phyloP scores from a whole-genome alignment of 1,284 basidiomycete species.

The Moniliella sp. region DNA sequence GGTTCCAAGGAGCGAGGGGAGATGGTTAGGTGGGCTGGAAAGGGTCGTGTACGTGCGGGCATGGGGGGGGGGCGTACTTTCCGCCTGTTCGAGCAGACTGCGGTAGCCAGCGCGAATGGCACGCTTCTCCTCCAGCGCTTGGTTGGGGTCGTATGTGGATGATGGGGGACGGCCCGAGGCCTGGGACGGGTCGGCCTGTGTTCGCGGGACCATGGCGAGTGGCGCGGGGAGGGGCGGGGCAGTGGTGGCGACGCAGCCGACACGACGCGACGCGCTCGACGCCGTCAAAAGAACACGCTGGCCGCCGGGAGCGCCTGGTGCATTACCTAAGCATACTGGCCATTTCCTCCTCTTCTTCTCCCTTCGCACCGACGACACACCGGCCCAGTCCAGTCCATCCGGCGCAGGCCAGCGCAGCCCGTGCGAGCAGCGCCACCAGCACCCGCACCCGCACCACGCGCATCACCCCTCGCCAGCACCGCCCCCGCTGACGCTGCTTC shows the following conservation, averaged over 20 bases:
- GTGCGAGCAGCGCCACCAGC: no score
- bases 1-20: not conserved
- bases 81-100: slow-evolving; percentile 7
- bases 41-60: no score
- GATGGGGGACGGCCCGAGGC: not conserved
- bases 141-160: slow-evolving; percentile 15
- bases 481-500: no score
- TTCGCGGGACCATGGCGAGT: not conserved
- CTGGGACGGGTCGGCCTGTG: not conserved
- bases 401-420: no score
- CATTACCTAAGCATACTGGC: no score
- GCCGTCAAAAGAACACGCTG: no score
- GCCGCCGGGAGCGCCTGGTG: no score
- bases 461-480: no score
- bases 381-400: no score
- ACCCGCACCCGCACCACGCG: no score
- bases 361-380: no score
- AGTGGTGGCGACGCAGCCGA: not conserved
- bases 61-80: not conserved
- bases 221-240: not conserved
- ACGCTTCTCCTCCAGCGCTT: slow-evolving; percentile 9
- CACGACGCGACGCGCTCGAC: not conserved
- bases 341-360: no score
- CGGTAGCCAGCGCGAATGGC: slow-evolving; percentile 15
- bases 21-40: not conserved